A percentile compares a stretch with the other conserved stretches of the same genome.
Evolutionary conservation across 345 rosid genomes (phyloP).

Genomic region (Citrus cavaleriei): DNA sequence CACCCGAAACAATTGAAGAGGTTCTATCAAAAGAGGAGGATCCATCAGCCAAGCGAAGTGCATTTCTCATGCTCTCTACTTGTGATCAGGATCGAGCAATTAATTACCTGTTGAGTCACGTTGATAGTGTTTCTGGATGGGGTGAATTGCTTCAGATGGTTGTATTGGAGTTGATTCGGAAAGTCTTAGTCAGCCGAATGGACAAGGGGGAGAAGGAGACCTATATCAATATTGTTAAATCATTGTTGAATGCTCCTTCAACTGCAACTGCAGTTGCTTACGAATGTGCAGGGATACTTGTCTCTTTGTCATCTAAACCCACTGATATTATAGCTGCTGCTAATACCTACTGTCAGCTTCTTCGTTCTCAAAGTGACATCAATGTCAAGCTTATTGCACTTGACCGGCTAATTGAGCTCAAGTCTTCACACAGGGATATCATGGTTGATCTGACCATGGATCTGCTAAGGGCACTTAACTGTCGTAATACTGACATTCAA

Average conservation of each 20-base stretch:
- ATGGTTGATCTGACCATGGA: constrained; percentile 88
- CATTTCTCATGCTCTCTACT: constrained; percentile 71
- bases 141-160: constrained; percentile 74
- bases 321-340: constrained; percentile 83
- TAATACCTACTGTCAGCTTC: constrained; percentile 77
- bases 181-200: constrained; percentile 51
- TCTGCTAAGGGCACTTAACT: constrained; percentile 83
- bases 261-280: constrained; percentile 66
- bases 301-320: constrained; percentile 82
- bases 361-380: constrained; percentile 79
- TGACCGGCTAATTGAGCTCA: constrained; percentile 70
- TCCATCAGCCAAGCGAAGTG: constrained; percentile 66
- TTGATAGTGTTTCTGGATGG: constrained; percentile 69
- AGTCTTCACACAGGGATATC: constrained; percentile 64
- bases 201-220: constrained; percentile 62
- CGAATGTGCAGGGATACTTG: constrained; percentile 78
- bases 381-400: constrained; percentile 84
- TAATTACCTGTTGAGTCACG: constrained; percentile 57
- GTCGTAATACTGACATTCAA: constrained; percentile 76
- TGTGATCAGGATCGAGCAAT: constrained; percentile 68
- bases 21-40: constrained; percentile 64
- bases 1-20: constrained; percentile 72
- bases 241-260: constrained; percentile 66
- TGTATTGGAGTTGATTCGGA: constrained; percentile 66
- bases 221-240: constrained; percentile 64